These are phyloP conservation scores for Boletus holoroseus DNA, from an alignment of 1,284 basidiomycete genomes.

Conservation along the genomic window DNA sequence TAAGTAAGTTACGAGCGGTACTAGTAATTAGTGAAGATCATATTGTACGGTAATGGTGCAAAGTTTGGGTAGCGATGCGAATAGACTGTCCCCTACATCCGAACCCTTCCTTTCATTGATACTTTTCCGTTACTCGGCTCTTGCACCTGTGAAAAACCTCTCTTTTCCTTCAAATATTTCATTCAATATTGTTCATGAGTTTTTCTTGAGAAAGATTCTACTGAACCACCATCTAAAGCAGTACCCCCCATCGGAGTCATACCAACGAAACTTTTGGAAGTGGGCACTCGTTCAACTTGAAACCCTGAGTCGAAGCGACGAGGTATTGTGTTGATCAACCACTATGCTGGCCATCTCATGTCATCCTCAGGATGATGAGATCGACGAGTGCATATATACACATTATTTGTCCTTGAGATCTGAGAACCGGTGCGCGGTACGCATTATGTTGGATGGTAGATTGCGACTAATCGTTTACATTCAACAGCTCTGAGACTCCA, in stretches of 20 bases:
- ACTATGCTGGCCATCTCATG: conserved; percentile 2
- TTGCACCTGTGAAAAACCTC: conserved; percentile 42
- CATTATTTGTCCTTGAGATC: conserved; percentile 48
- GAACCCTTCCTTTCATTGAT: conserved; percentile 35
- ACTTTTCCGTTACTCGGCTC: conserved; percentile 50
- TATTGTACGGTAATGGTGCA: conserved; percentile 2
- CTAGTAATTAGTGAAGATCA: neutral
- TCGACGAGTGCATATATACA: conserved; percentile 59
- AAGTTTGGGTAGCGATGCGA: neutral
- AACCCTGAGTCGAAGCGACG: conserved; percentile 33
- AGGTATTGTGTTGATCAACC: conserved; percentile 34
- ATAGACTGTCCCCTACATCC: neutral
- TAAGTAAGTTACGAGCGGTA: no score
- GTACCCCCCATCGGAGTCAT: conserved; percentile 58
- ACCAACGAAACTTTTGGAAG: conserved; percentile 67
- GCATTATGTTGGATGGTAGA: neutral
- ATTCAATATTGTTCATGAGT: conserved; percentile 42
- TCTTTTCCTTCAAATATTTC: conserved; percentile 36
- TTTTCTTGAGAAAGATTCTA: conserved; percentile 50
- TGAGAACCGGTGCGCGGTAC: conserved; percentile 35
- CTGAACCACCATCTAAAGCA: conserved; percentile 45
- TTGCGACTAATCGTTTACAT: conserved; percentile 23
- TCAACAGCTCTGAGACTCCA: conserved; percentile 32
- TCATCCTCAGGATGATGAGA: conserved; percentile 47
- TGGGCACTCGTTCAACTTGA: conserved; percentile 57